Percentiles rank a stretch among this genome's conserved stretches.
Conservation (phyloP, 495 filamentous ascomycete genomes). For the Xylaria palmicola region DNA sequence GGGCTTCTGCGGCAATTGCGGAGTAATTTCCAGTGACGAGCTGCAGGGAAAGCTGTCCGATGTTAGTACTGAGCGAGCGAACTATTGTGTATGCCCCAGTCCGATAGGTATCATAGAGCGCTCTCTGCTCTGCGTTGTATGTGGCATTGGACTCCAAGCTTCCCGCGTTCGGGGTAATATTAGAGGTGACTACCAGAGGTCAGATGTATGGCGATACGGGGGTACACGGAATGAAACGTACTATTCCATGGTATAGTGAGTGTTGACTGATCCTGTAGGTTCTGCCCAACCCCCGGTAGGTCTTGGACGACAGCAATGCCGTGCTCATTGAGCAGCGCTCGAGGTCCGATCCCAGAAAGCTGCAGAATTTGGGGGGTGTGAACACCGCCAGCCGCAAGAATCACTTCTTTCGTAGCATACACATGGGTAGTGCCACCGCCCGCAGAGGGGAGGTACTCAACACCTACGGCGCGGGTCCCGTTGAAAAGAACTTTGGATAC, state of each 20-base stretch:
- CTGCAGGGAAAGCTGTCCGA: constrained; percentile 32
- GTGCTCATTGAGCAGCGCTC: constrained; percentile 39
- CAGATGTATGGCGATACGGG: constrained; percentile 19
- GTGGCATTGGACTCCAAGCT: constrained; percentile 39
- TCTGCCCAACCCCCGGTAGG: constrained; percentile 52
- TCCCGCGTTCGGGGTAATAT: constrained; percentile 26
- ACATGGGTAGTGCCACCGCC: constrained; percentile 21
- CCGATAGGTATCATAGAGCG: constrained; percentile 36
- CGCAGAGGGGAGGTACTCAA: constrained; percentile 25
- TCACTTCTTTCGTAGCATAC: constrained; percentile 49
- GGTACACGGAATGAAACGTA: constrained; percentile 25
- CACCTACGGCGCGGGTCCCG: constrained; percentile 31
- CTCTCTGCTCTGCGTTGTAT: constrained; percentile 42
- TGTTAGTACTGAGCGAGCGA: constrained; percentile 34
- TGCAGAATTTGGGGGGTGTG: constrained; percentile 56
- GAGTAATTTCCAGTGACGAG: constrained; percentile 30
- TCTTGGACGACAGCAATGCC: constrained; percentile 45
- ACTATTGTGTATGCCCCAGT: constrained; percentile 35
- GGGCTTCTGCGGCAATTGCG: constrained; percentile 33
- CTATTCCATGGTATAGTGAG: constrained; percentile 27
- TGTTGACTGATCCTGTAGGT: constrained; percentile 49
- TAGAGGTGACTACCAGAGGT: constrained; percentile 21
- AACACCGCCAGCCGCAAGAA: constrained; percentile 53
- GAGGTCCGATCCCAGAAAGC: constrained; percentile 51
- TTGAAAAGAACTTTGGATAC: constrained; percentile 48